Evolutionary conservation across 345 rosid genomes (phyloP), one percentile per base, ranked within the genome.

Genomic region (Moricandia moricandioides): DNA sequence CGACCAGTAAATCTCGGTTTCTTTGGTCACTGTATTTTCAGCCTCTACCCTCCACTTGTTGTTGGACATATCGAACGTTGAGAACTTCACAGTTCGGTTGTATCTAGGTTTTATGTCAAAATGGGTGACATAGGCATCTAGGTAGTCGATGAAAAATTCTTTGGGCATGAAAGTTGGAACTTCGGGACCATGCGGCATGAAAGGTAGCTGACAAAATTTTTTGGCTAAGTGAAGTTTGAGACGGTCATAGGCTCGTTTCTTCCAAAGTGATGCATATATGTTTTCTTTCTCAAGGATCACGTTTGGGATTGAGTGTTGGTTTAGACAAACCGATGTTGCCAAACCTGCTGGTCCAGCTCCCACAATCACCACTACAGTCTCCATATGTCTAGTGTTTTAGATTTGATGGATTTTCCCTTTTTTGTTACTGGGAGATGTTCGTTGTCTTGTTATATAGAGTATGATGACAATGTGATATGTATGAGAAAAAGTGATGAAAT

Each of bases 331-430:
- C 2, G 88, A 73, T 2, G 80, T 63, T 18, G 75, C 70, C 63
- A 76, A 70, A 70, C 80, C 80, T 21, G 80, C 70, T 2, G 95
- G 92, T 18, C 88, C 92, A 6, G 85, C 87, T 8, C 92, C 92
- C 0, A 86, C 88, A 21, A 86, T 80, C 80, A 70, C 11, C 40
- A 77, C 80, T n/a, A 33, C 43, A 5, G 71, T 64, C 61, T 77
- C 75, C 80, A 77, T 70, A 0, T 58, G 2, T 29, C 5, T 29
- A 0, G 58, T 29, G 33, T 54, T 55, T 63, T 4, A 43, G n/a
- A 0, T 24, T 34, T 24, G 8, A 33, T 62, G 21, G 75, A 24
- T 49, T 58, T 37, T 2, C 47, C n/a, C 27, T 7, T 67, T 0
- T 3, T 3, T 29, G 0, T 29, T 29, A 29, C 31, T 29, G 4